These are phyloP conservation scores for Lactarius trivialis DNA, from an alignment of 768 basidiomycete species.

Conservation along the genomic window DNA sequence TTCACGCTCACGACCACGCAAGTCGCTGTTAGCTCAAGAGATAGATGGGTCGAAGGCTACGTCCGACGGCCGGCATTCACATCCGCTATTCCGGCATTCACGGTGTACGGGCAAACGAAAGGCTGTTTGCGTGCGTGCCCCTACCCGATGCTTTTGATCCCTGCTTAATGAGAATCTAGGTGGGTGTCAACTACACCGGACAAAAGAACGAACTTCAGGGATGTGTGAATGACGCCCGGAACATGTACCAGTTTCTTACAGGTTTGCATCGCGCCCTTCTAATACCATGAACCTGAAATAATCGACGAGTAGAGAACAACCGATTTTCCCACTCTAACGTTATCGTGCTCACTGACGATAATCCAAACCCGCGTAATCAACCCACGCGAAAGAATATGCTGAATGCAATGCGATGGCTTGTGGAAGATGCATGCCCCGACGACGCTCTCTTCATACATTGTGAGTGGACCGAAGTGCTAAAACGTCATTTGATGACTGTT, in stretches of 20 bases:
- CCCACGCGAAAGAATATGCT: conserved; percentile 85
- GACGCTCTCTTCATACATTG: conserved; percentile 92
- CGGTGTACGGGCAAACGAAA: conserved; percentile 86
- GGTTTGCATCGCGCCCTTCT: conserved; percentile 36
- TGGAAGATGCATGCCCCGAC: conserved; percentile 65
- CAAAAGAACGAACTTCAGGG: conserved; percentile 63
- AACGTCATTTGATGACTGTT: neutral
- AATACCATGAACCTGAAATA: neutral
- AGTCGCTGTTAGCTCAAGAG: conserved; percentile 8
- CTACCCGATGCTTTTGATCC: neutral
- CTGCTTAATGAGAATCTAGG: conserved; percentile 37
- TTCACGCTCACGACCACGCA: neutral
- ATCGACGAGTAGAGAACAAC: conserved; percentile 15
- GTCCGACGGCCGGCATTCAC: neutral
- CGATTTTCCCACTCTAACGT: conserved; percentile 56
- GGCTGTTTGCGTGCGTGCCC: conserved; percentile 67
- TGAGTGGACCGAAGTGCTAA: conserved; percentile 30
- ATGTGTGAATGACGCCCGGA: conserved; percentile 88
- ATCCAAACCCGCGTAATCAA: conserved; percentile 47
- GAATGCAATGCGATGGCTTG: conserved; percentile 89
- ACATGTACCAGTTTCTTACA: conserved; percentile 71
- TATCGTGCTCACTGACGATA: conserved; percentile 78
- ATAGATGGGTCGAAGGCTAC: neutral
- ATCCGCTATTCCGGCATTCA: conserved; percentile 65
- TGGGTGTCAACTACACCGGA: conserved; percentile 85